Evolutionary conservation across 257 asterid species (phyloP).

Genomic region (Solanum pimpinellifolium): DNA sequence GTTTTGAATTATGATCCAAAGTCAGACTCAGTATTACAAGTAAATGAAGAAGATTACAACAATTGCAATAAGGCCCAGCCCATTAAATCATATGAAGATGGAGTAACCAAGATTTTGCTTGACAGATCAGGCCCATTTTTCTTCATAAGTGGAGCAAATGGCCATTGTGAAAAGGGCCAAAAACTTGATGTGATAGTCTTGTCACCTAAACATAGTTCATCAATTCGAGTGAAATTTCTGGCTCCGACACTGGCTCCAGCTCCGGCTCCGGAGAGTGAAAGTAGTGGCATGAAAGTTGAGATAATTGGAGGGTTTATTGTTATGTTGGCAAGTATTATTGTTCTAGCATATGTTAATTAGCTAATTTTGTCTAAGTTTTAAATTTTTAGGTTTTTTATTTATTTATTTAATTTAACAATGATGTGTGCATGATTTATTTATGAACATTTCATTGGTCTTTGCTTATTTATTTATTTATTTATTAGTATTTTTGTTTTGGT

Average conservation of each 20-base stretch:
- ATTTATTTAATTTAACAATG: background rate
- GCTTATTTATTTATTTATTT: background rate
- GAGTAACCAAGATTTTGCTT: constrained; percentile 25
- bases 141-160: constrained; percentile 63
- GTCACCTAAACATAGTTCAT: constrained; percentile 11
- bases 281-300: background rate
- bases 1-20: constrained; percentile 47
- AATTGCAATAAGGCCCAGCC: constrained; percentile 36
- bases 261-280: constrained; percentile 18
- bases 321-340: constrained; percentile 4
- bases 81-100: constrained; percentile 26
- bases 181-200: constrained; percentile 37
- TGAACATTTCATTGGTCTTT: background rate
- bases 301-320: background rate
- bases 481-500: background rate
- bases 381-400: background rate
- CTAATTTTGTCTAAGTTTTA: constrained; percentile 3
- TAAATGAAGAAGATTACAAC: constrained; percentile 26
- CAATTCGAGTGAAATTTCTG: background rate
- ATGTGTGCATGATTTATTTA: background rate
- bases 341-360: background rate
- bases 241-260: constrained; percentile 26
- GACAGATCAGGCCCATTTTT: constrained; percentile 35
- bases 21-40: constrained; percentile 35
- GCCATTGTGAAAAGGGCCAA: constrained; percentile 48